A percentile compares a stretch with the other conserved stretches of the same genome.
These are phyloP conservation scores for Hypoxylon sp. DNA, from an alignment of 2,329 filamentous ascomycete species.

Conservation along the genomic window DNA sequence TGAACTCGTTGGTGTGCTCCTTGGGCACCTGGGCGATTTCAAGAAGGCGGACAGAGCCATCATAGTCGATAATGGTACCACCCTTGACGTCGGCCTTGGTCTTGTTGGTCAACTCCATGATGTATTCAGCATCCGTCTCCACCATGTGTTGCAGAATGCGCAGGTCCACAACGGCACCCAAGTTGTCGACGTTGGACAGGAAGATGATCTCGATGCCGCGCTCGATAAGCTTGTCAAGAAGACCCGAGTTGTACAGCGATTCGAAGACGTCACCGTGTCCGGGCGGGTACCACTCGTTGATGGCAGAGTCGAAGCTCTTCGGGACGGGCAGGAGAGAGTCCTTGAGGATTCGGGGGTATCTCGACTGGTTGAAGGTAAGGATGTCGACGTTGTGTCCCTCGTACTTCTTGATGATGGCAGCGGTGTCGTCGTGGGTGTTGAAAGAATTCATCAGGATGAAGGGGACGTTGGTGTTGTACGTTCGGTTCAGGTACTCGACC, in stretches of 20 bases:
- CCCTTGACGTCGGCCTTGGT: slow-evolving; percentile 99
- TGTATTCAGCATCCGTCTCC: slow-evolving; percentile 96
- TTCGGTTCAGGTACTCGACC: slow-evolving; percentile 99
- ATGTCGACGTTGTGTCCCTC: slow-evolving; percentile 99
- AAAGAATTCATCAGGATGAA: slow-evolving; percentile 99
- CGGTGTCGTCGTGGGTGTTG: slow-evolving; percentile 98
- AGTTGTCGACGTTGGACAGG: slow-evolving; percentile 98
- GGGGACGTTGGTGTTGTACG: slow-evolving; percentile 95
- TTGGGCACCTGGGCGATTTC: slow-evolving; percentile 99
- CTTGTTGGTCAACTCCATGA: slow-evolving; percentile 99
- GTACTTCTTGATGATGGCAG: slow-evolving; percentile 99
- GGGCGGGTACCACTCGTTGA: slow-evolving; percentile 98
- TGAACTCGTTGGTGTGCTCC: slow-evolving; percentile 99
- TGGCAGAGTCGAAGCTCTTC: slow-evolving; percentile 86
- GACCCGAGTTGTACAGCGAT: slow-evolving; percentile 98
- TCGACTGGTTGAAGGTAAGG: slow-evolving; percentile 99
- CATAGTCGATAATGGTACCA: slow-evolving; percentile 99
- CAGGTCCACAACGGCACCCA: slow-evolving; percentile 96
- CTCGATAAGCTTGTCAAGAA: slow-evolving; percentile 94
- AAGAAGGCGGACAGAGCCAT: slow-evolving; percentile 93
- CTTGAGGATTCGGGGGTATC: slow-evolving; percentile 97
- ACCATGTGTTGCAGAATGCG: slow-evolving; percentile 99
- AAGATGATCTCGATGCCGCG: slow-evolving; percentile 98
- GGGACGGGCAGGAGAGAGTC: slow-evolving; percentile 96
- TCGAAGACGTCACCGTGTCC: slow-evolving; percentile 99